Evolutionary conservation across 768 basidiomycete species (phyloP).

Genomic region (Piloderma croceum): DNA sequence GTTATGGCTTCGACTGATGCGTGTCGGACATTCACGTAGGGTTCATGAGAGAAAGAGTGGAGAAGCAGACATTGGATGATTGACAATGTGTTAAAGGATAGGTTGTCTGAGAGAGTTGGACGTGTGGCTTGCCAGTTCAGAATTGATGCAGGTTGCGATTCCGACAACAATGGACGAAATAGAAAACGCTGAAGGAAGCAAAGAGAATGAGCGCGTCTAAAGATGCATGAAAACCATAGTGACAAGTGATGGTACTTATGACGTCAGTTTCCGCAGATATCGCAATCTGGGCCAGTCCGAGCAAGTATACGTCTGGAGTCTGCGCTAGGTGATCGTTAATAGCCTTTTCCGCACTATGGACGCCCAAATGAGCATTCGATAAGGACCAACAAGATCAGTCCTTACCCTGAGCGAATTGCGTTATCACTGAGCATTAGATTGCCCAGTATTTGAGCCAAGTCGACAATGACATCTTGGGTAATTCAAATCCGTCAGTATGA

Average conservation of each 20-base stretch:
- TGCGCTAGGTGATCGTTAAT: slow-evolving; percentile 79
- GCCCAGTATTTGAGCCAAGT: slow-evolving; percentile 78
- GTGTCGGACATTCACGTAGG: slow-evolving; percentile 49
- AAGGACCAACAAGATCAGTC: not conserved
- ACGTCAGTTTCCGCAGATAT: slow-evolving; percentile 76
- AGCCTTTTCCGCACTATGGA: slow-evolving; percentile 66
- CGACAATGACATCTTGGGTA: slow-evolving; percentile 65
- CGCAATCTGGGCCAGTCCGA: slow-evolving; percentile 76
- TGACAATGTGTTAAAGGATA: slow-evolving; percentile 58
- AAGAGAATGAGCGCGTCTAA: slow-evolving; percentile 82
- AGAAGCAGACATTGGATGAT: slow-evolving; percentile 70
- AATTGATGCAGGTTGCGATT: too few relatives aligned
- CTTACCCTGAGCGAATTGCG: slow-evolving; percentile 66
- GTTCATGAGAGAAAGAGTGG: slow-evolving; percentile 62
- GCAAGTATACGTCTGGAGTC: slow-evolving; percentile 73
- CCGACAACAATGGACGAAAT: slow-evolving; percentile 61
- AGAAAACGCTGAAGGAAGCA: slow-evolving; percentile 75
- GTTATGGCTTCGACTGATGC: slow-evolving; percentile 72
- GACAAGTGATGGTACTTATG: slow-evolving; percentile 42
- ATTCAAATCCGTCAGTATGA: too few relatives aligned
- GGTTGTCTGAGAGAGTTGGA: slow-evolving; percentile 73
- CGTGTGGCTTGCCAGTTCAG: slow-evolving; percentile 31
- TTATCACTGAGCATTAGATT: slow-evolving; percentile 87
- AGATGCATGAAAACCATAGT: not conserved
- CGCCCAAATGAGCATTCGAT: slow-evolving; percentile 1